Conservation (phyloP, 2,329 filamentous ascomycete genomes). For the Zymoseptoria ardabiliae region DNA sequence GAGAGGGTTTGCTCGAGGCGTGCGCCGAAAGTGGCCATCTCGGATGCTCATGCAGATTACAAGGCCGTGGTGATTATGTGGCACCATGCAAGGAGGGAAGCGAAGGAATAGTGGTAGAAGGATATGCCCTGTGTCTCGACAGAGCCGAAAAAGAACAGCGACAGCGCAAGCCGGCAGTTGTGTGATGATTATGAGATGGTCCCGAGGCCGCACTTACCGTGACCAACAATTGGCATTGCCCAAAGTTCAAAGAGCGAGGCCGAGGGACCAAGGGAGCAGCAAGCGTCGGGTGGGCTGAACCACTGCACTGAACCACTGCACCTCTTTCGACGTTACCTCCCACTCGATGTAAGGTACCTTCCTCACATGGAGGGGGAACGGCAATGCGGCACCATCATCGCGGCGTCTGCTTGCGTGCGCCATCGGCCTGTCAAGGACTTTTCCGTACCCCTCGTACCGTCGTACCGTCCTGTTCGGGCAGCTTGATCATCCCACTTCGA, state of each 20-base stretch:
- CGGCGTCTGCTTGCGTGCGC: neutral
- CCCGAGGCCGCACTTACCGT: neutral
- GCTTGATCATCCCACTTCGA: neutral
- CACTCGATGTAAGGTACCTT: neutral
- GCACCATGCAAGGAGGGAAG: neutral
- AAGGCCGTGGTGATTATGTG: neutral
- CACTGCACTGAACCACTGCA: neutral
- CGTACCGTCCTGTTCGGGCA: neutral
- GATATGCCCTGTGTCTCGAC: neutral
- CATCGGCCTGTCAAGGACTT: neutral
- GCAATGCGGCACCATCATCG: neutral
- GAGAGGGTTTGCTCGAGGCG: conserved; percentile 41
- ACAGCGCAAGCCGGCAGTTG: neutral
- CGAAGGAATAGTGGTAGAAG: neutral
- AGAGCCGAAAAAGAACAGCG: neutral
- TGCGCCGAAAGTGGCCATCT: conserved; percentile 10
- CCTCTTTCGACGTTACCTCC: neutral
- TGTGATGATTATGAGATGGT: neutral
- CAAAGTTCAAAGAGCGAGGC: too few relatives aligned
- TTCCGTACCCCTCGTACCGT: too few relatives aligned
- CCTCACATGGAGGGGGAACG: neutral
- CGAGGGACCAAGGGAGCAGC: neutral
- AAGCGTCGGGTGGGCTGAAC: neutral
- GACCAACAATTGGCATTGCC: neutral
- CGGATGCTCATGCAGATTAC: neutral